Percentiles rank a stretch among this genome's conserved stretches.
These are phyloP conservation scores for Diplodia corticola DNA, from an alignment of 2,329 filamentous ascomycete genomes.

Conservation along the genomic window DNA sequence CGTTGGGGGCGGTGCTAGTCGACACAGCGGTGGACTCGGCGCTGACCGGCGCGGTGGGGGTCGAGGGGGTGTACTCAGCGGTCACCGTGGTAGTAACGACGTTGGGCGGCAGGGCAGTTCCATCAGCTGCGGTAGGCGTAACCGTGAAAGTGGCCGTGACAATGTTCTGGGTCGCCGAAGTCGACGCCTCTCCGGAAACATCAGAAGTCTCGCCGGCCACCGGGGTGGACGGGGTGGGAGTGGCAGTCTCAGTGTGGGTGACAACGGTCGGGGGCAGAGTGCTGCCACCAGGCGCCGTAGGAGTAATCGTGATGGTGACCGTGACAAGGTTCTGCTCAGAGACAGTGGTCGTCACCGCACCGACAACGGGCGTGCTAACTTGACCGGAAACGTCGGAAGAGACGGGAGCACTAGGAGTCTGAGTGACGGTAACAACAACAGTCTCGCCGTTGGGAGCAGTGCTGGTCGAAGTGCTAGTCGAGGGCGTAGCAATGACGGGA, in stretches of 20 bases:
- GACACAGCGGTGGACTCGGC: neutral
- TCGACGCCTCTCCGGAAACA: neutral
- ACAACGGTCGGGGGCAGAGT: constrained; percentile 8
- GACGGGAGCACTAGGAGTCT: neutral
- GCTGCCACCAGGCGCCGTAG: constrained; percentile 11
- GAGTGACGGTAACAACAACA: neutral
- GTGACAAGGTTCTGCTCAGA: constrained; percentile 8
- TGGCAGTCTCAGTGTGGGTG: constrained; percentile 2
- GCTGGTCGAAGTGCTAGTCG: neutral
- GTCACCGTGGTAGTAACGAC: constrained; percentile 10
- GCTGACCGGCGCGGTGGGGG: neutral
- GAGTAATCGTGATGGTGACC: constrained; percentile 1
- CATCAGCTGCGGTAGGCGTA: constrained; percentile 9
- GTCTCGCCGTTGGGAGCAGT: constrained; percentile 4
- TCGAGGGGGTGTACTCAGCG: constrained; percentile 5
- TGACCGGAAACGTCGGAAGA: neutral
- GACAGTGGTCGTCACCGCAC: neutral
- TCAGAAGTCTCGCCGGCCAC: neutral
- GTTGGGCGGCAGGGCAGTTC: constrained; percentile 10
- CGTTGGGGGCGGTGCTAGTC: constrained; percentile 2
- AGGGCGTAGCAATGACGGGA: neutral
- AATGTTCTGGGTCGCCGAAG: neutral
- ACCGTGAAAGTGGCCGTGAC: constrained; percentile 7
- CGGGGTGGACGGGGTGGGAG: neutral
- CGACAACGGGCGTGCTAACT: constrained; percentile 18